phyloP scores from a whole-genome alignment of 192 early-diverging fungal genomes.

The Gaertneriomyces semiglobifer region DNA sequence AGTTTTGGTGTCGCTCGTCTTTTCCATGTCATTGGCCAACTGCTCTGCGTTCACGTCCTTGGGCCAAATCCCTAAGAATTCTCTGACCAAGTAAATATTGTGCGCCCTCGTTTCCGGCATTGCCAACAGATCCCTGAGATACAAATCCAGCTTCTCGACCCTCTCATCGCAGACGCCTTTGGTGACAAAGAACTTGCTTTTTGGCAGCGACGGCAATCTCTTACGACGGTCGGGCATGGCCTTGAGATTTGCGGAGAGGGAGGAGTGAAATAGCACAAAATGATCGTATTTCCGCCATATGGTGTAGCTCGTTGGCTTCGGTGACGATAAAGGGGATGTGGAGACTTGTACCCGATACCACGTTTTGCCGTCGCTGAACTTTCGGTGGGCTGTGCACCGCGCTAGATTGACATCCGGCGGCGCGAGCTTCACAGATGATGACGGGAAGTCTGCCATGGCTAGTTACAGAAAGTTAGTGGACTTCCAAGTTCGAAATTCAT shows the following conservation, averaged over 20 bases:
- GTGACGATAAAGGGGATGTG: constrained; percentile 5
- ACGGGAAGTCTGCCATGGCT: no score
- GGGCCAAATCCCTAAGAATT: constrained; percentile 25
- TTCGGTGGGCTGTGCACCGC: constrained; percentile 6
- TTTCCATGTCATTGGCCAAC: neutral
- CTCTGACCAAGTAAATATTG: constrained; percentile 8
- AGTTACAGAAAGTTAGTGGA: no score
- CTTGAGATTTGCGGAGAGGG: constrained; percentile 10
- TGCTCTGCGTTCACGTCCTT: neutral
- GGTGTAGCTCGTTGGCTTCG: constrained; percentile 7
- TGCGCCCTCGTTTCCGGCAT: constrained; percentile 9
- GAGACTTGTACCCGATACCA: constrained; percentile 14
- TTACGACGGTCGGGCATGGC: neutral
- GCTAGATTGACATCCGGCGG: constrained; percentile 11
- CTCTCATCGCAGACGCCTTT: constrained; percentile 21
- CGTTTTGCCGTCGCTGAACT: constrained; percentile 23
- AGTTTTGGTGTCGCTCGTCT: no score
- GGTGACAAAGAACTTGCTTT: constrained; percentile 22
- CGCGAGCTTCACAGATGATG: constrained; percentile 20
- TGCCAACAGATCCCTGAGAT: constrained; percentile 9
- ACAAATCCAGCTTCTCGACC: constrained; percentile 10
- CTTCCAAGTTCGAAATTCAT: no score
- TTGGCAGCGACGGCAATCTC: constrained; percentile 15
- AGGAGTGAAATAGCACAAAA: constrained; percentile 20
- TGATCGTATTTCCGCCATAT: constrained; percentile 21